Base-by-base conservation (phyloP, 331 rosid species). In the Malus hybrid region DNA sequence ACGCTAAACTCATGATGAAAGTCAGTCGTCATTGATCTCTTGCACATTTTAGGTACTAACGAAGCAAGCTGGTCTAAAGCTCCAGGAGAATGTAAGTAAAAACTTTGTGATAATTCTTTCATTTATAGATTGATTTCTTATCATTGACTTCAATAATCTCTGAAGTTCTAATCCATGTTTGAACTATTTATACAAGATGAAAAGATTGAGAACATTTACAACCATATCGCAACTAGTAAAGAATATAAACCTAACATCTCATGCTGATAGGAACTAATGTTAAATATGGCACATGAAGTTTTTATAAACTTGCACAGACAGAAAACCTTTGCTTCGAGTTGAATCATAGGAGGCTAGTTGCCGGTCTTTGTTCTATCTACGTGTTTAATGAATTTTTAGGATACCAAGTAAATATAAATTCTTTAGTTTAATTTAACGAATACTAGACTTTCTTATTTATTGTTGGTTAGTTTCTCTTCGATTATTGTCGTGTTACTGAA, bases 41-140 rank as follows among this genome's bases (percentile, higher is more conserved):
- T 36, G 31, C 73, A 73, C 73, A 74, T 63, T 78, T 70, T 83
- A 94, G 99, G 96, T 94, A 76, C 97, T 94, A 78, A 72, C 74
- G 52, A 92, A 92, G 86, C 99, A 92, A 87, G 95, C 91, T 70
- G 93, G 96, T 75, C 88, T 94, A 72, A 87, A 76, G 81, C 90
- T 94, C 62, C 92, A 83, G 71, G 92, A 84, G 57, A 87, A 86
- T 83, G 97, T 94, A 86, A 89, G 93, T 81, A 71, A 71, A 57
- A 33, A 46, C 22, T 13, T 39, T 24, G 18, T 9, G 1, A 57
- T 57, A 44, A 57, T 33, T 68, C 36, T 52, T 71, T 71, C 44
- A 39, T 12, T 55, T 3, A 16, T 67, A 46, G 16, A 63, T 64
- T 71, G 78, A 70, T 67, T 79, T 76, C 56, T 46, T 78, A 4